phyloP scores from a whole-genome alignment of 2,329 filamentous ascomycete species.

The Aspergillus quadricinctus region DNA sequence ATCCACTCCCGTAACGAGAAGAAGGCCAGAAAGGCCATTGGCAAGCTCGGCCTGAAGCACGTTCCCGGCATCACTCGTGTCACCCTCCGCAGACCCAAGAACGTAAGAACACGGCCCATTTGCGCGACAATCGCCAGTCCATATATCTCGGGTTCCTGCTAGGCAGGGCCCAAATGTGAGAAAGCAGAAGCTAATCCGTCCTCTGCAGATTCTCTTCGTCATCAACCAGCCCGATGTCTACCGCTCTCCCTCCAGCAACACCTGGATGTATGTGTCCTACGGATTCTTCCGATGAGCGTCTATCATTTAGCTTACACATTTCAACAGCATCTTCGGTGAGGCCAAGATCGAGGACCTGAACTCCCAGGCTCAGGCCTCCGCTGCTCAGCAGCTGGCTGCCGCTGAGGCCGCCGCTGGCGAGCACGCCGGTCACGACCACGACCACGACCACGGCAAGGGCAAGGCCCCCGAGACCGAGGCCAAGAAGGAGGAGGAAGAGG shows the following conservation, averaged over 20 bases:
- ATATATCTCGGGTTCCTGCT: not conserved
- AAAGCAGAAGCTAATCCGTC: slow-evolving; percentile 14
- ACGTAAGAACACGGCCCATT: slow-evolving; percentile 59
- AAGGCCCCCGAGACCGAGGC: slow-evolving; percentile 58
- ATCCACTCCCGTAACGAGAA: slow-evolving; percentile 99
- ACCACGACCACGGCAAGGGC: slow-evolving; percentile 55
- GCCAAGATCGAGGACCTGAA: slow-evolving; percentile 99
- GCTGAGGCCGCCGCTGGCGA: slow-evolving; percentile 59
- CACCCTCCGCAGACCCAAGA: slow-evolving; percentile 96
- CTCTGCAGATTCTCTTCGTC: slow-evolving; percentile 86
- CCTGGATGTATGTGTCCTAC: slow-evolving; percentile 78
- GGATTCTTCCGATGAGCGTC: not conserved
- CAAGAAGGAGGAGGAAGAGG: slow-evolving; percentile 74
- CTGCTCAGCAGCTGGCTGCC: slow-evolving; percentile 88
- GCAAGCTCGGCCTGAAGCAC: slow-evolving; percentile 95
- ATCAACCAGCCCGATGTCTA: slow-evolving; percentile 99
- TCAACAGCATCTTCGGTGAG: slow-evolving; percentile 89
- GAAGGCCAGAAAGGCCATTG: slow-evolving; percentile 99
- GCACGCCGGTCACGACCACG: slow-evolving; percentile 57
- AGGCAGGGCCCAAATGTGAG: not conserved
- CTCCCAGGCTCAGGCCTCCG: slow-evolving; percentile 93
- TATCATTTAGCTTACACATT: slow-evolving; percentile 20
- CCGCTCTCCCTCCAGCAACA: slow-evolving; percentile 99
- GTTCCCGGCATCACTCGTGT: slow-evolving; percentile 97
- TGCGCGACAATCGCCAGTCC: slow-evolving; percentile 4